Evolutionary conservation across 2,329 filamentous ascomycete species (phyloP), one percentile per base, ranked within the genome.

Genomic region (Emmonsiellopsis sp.): DNA sequence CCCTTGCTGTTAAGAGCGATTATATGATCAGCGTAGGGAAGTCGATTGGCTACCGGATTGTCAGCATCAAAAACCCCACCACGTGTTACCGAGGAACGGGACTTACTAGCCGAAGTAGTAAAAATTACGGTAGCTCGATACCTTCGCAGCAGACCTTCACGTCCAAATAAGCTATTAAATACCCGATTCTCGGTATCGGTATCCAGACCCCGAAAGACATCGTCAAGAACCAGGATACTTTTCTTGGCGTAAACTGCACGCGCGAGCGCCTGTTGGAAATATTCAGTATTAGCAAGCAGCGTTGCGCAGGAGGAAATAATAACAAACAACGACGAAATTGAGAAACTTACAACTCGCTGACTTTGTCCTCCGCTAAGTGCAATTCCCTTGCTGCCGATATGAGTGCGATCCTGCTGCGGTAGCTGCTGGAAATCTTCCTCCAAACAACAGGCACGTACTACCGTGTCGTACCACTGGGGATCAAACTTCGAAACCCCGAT

Each of bases 311-410:
- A 40, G 37, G 10, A 15, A 15, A 40, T 40, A 15, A 40, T 40
- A 11, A 6, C 7, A 40, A 40, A 40, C 37, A 40, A 40, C 7
- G 20, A 42, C 9, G 38, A 26, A 32, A 9, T 31, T 26, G 35
- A 2, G 11, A 46, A 16, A 65, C 67, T 51, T 59, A 69, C 74
- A 58, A 79, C 73, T 49, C 77, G 71, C 56, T 79, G 76, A 55
- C 72, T 77, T 57, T 80, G 77, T 4, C 77, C 77, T 32, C 76
- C 76, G 61, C 76, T 79, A 35, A 80, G 67, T 26, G 73, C 69
- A 53, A 76, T 70, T 35, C 77, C 77, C 58, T 76, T 75, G 59
- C 73, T 78, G 13, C 77, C 77, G 53, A 78, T 73, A 32, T 73
- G 60, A 13, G 76, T 78, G 46, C 72, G 66, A 52, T 74, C 73